Base-by-base conservation (phyloP, 225 moss, liverwort and hornwort species). In the Ulota crispa region DNA sequence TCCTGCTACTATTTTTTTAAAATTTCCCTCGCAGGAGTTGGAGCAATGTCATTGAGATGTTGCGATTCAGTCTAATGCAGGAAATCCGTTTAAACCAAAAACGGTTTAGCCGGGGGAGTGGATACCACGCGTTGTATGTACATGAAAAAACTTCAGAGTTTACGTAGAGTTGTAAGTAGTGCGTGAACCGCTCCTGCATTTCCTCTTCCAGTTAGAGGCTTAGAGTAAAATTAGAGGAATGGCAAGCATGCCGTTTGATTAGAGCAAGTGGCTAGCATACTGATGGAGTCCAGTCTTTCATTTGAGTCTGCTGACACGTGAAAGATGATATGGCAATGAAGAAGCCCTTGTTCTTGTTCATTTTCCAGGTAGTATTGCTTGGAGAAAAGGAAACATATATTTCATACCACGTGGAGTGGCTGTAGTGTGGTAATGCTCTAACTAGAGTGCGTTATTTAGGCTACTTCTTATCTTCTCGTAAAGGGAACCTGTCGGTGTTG, bases 111-210 rank as follows among this genome's bases (percentile, higher is more conserved):
- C 27, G 30, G 81, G 60, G 67, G 67, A 42, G 37, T 78, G 70
- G 76, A 65, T 24, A 61, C 61, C 50, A 8, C 70, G 68, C 72
- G 76, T 79, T 86, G 83, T 80, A 77, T 24, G 73, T 77, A 83
- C 34, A 73, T 77, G 36, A 62, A 62, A 62, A 74, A 63, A 68
- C 73, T 34, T 26, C 28, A 15, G 67, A 28, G 62, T 69, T 56
- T 23, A n/a, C 70, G 65, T 63, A 42, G 68, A 77, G 77, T 80
- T 73, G 73, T 45, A 60, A 72, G 43, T 80, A 80, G 54, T 83
- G 80, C 80, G 45, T 73, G 76, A 83, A 52, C 54, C 80, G 68
- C 62, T 73, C 54, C 30, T 30, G 63, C 77, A 23, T 69, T 28
- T 68, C 54, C 68, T 27, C 34, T 70, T 77, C 37, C 28, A 70